A percentile compares a stretch with the other conserved stretches of the same genome.
phyloP scores from a whole-genome alignment of 176 grass and related monocot genomes.

The Melocanna baccifera region DNA sequence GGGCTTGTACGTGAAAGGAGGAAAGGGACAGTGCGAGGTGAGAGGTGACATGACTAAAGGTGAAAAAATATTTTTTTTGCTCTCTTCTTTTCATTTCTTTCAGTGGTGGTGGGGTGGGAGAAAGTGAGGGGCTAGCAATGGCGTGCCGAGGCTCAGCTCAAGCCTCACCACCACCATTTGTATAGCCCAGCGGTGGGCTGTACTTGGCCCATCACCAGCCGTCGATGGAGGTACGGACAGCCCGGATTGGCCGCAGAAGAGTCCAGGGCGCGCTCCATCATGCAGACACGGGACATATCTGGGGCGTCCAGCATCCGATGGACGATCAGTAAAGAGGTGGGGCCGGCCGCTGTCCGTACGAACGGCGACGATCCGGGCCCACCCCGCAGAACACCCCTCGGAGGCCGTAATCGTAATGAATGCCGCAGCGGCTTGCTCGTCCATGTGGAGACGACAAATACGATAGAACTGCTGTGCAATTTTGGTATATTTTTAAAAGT shows the following conservation, averaged over 20 bases:
- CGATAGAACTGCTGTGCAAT: no score
- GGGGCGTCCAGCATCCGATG: slow-evolving; percentile 36
- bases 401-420: slow-evolving; percentile 6
- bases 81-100: no score
- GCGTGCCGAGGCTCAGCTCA: not conserved
- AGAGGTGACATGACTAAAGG: slow-evolving; percentile 54
- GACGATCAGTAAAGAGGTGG: slow-evolving; percentile 20
- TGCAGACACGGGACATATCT: slow-evolving; percentile 13
- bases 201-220: not conserved
- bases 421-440: not conserved
- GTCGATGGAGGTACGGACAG: not conserved
- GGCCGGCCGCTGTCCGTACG: slow-evolving; percentile 27
- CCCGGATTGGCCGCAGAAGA: not conserved
- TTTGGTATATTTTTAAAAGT: no score
- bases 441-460: slow-evolving; percentile 22
- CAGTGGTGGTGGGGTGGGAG: slow-evolving; percentile 27
- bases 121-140: slow-evolving; percentile 15
- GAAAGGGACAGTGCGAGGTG: slow-evolving; percentile 14
- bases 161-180: not conserved
- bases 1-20: slow-evolving; percentile 42
- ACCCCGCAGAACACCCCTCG: not conserved
- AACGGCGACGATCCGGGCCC: slow-evolving; percentile 34
- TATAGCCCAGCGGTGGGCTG: not conserved
- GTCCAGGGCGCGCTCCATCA: slow-evolving; percentile 17
- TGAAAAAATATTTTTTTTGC: not conserved